These are phyloP conservation scores for Fusarium sp. DNA, from an alignment of 2,329 filamentous ascomycete species.

Conservation along the genomic window DNA sequence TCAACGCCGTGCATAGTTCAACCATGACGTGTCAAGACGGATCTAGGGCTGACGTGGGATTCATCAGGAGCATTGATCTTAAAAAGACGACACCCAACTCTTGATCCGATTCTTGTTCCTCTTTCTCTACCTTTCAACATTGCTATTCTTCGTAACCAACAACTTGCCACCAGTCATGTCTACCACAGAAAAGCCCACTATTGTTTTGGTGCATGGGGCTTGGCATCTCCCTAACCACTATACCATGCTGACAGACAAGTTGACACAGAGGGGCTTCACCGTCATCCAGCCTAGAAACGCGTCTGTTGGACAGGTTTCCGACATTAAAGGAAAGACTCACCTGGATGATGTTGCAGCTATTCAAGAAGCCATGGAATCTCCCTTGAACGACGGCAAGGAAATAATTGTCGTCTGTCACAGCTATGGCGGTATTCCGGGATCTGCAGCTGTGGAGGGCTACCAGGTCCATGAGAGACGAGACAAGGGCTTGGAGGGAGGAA, in stretches of 20 bases:
- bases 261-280: constrained; percentile 2
- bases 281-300: constrained; percentile 1
- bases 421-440: constrained; percentile 48
- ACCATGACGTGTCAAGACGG: not conserved
- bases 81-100: not conserved
- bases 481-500: constrained; percentile 43
- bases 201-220: constrained; percentile 18
- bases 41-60: not conserved
- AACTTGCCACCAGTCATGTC: not conserved
- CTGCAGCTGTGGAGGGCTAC: constrained; percentile 41
- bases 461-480: constrained; percentile 42
- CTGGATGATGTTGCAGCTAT: constrained; percentile 16
- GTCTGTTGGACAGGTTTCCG: not conserved
- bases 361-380: not conserved
- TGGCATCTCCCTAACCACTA: constrained; percentile 27
- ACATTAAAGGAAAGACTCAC: constrained; percentile 8
- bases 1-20: not conserved
- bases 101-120: not conserved
- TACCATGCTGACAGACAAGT: not conserved
- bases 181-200: not conserved
- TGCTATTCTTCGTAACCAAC: not conserved
- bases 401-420: constrained; percentile 38
- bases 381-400: not conserved
- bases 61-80: not conserved
- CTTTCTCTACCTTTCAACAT: not conserved